phyloP scores from a whole-genome alignment of 352 stramenopile genomes.

The Phytophthora colocasiae region DNA sequence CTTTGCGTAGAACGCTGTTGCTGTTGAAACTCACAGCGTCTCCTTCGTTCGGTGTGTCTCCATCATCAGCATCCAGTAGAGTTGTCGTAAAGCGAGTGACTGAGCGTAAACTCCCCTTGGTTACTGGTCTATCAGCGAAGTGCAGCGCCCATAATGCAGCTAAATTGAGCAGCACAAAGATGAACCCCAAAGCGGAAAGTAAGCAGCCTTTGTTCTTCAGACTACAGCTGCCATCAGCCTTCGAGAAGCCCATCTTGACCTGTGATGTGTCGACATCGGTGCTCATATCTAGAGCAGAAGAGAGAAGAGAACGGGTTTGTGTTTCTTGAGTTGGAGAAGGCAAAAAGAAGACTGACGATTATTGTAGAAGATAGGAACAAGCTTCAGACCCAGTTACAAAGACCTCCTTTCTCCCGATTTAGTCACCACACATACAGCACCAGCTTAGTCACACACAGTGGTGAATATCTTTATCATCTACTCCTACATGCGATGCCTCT shows the following conservation, averaged over 20 bases:
- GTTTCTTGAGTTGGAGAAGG: constrained; percentile 27
- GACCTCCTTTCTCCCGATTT: constrained; percentile 13
- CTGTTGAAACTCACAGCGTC: constrained; percentile 52
- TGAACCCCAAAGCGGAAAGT: constrained; percentile 43
- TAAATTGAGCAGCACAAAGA: constrained; percentile 71
- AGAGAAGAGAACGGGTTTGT: constrained; percentile 1
- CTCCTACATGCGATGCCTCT: not conserved
- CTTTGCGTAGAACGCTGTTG: constrained; percentile 48
- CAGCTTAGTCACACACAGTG: not conserved
- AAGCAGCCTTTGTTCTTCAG: constrained; percentile 23
- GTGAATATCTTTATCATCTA: not conserved
- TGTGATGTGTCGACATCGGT: constrained; percentile 55
- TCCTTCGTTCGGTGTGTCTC: constrained; percentile 25
- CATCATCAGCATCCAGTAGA: constrained; percentile 36
- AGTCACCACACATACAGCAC: not conserved
- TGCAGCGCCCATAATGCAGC: constrained; percentile 69
- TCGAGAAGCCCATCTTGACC: constrained; percentile 42
- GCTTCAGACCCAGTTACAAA: not conserved
- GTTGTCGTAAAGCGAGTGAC: constrained; percentile 42
- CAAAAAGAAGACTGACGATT: constrained; percentile 35
- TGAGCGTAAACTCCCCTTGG: constrained; percentile 25
- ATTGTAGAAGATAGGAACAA: not conserved
- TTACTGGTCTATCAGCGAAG: constrained; percentile 55
- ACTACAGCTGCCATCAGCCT: constrained; percentile 3
- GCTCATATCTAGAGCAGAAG: constrained; percentile 22